These are phyloP conservation scores for Emericellopsis terricola DNA, from an alignment of 495 filamentous ascomycete genomes.

Conservation along the genomic window DNA sequence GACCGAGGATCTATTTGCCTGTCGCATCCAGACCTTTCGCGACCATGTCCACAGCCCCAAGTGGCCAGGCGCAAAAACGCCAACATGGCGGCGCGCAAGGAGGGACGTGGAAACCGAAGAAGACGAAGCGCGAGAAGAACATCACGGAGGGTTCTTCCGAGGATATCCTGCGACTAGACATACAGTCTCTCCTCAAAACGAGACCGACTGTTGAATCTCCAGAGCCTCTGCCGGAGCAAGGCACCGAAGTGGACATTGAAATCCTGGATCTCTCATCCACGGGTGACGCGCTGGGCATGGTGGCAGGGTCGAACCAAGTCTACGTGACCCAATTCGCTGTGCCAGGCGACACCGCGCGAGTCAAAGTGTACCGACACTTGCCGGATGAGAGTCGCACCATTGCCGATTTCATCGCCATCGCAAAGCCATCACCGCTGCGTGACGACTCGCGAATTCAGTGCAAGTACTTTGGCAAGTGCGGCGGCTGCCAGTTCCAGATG, in stretches of 20 bases:
- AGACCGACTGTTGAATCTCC: slow-evolving; percentile 6
- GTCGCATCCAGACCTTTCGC: too few species aligned
- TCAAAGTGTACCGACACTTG: slow-evolving; percentile 59
- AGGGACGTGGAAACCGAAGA: slow-evolving; percentile 23
- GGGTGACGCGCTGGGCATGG: slow-evolving; percentile 65
- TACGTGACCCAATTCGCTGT: slow-evolving; percentile 76
- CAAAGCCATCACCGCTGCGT: slow-evolving; percentile 52
- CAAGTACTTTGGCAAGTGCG: slow-evolving; percentile 72
- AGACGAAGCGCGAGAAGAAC: slow-evolving; percentile 36
- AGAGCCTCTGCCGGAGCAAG: slow-evolving; percentile 38
- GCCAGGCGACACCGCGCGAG: slow-evolving; percentile 65
- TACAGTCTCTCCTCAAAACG: slow-evolving; percentile 38
- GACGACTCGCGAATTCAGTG: slow-evolving; percentile 63
- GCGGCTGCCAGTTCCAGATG: slow-evolving; percentile 96
- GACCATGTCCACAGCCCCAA: too few species aligned
- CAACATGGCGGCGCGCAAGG: background rate
- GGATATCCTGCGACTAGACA: slow-evolving; percentile 56
- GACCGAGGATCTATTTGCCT: too few species aligned
- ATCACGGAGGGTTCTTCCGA: slow-evolving; percentile 42
- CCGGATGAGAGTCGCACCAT: slow-evolving; percentile 41
- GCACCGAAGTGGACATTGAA: slow-evolving; percentile 61
- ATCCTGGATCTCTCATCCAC: slow-evolving; percentile 69
- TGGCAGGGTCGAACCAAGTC: slow-evolving; percentile 46
- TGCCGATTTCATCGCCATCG: slow-evolving; percentile 65
- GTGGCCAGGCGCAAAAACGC: too few species aligned